Evolutionary conservation across 129 eudicot genomes (phyloP).

Genomic region (Kitagawia praeruptora): DNA sequence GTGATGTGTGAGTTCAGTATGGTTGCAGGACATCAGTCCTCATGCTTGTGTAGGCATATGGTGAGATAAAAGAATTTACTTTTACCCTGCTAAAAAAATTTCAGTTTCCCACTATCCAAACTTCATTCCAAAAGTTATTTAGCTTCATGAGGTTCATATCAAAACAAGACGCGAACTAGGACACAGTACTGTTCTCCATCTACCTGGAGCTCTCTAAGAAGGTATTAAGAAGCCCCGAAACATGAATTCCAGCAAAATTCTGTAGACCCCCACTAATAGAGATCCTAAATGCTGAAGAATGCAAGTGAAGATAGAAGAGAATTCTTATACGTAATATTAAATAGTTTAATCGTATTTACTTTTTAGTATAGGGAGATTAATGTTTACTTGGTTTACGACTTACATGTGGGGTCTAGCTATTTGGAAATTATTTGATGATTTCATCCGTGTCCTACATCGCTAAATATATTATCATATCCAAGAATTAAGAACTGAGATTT

Average conservation of each 20-base stretch:
- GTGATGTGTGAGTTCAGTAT: not conserved
- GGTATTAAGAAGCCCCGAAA: not conserved
- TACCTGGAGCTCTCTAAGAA: not conserved
- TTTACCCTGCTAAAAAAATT: not conserved
- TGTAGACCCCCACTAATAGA: not conserved
- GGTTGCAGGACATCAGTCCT: not conserved
- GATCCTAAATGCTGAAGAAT: not conserved
- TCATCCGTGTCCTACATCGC: not conserved
- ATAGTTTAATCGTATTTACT: not conserved
- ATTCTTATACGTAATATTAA: not conserved
- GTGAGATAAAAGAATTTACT: not conserved
- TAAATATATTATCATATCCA: not conserved
- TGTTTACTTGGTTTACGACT: not conserved
- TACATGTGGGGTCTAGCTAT: not conserved
- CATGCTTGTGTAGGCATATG: not conserved
- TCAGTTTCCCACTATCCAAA: not conserved
- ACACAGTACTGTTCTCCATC: not conserved
- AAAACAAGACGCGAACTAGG: not conserved
- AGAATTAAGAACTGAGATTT: not conserved
- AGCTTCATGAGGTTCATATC: not conserved
- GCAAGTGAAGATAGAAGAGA: not conserved
- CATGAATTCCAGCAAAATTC: not conserved
- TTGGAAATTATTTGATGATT: not conserved
- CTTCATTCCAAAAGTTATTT: not conserved
- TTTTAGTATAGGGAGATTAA: not conserved